Evolutionary conservation across 495 filamentous ascomycete genomes (phyloP), one percentile per base, ranked within the genome.

Genomic region (Rhypophila decipiens): DNA sequence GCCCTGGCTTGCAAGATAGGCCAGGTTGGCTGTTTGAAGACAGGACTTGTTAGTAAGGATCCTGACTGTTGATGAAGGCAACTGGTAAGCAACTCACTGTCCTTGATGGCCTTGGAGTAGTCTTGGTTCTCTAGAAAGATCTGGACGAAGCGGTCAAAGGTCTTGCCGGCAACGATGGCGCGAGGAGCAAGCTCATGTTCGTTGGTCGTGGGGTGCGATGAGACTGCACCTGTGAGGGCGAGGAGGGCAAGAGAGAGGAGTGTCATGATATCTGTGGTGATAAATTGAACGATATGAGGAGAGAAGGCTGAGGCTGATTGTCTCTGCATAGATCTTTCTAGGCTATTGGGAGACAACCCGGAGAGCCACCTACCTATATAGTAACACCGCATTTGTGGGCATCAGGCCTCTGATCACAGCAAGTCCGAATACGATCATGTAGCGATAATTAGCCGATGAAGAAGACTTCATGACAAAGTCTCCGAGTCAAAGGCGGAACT

Each of bases 91-190:
- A 34, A 9, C 36, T 40, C 20, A 40, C 38, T 5, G 38, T 40
- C 10, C 10, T 18, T 21, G 24, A 40, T 40, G 5, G 38, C 38
- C 18, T 20, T 23, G 38, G 19, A 22, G 22, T 35, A 72, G 68
- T 87, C 82, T 27, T 78, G 82, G 57, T 88, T 89, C 67, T 87
- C 85, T 12, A 87, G 69, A 80, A 82, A 88, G 57, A 89, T 79
- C 47, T 76, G 73, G 27, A 79, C 73, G 49, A 86, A 78, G 9
- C 80, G 75, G 60, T 87, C 70, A 53, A 87, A 89, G 1, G 72
- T 80, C 50, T 76, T 71, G 43, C 85, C 85, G 48, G 69, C 53
- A 42, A 88, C 78, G 55, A 77, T 64, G 43, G 76, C 80, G 7
- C 73, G 75, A 12, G 82, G 81, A 24, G 75, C 22, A 40, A 18